Percentiles rank a stretch among this genome's conserved stretches.
phyloP scores from a whole-genome alignment of 116 monocot species.

The Phalaenopsis hybrid region DNA sequence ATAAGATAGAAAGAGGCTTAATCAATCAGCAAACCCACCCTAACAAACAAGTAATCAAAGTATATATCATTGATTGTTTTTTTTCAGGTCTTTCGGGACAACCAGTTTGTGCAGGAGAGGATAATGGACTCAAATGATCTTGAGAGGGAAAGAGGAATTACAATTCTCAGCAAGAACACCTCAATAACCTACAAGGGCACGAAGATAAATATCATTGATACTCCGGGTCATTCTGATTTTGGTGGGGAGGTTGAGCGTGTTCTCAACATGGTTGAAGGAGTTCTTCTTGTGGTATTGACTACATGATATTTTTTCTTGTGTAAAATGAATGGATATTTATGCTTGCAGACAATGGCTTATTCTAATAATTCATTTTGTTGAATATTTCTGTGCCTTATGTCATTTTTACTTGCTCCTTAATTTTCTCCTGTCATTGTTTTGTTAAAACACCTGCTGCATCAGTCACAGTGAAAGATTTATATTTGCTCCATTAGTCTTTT shows the following conservation, averaged over 20 bases:
- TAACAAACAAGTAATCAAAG: background rate
- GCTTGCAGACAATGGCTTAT: background rate
- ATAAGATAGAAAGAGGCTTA: background rate
- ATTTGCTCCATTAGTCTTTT: too few relatives aligned
- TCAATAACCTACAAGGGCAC: conserved; percentile 87
- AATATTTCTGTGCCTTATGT: background rate
- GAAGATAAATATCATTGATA: conserved; percentile 96
- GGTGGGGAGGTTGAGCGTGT: conserved; percentile 98
- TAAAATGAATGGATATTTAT: background rate
- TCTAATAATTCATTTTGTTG: background rate
- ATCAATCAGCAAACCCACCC: background rate
- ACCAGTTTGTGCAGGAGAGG: conserved; percentile 86
- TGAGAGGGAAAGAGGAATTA: conserved; percentile 93
- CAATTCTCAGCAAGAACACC: conserved; percentile 96
- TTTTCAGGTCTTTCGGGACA: conserved; percentile 92
- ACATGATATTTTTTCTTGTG: background rate
- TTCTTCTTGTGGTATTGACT: conserved; percentile 84
- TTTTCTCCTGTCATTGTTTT: conserved; percentile 1
- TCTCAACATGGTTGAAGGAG: conserved; percentile 99
- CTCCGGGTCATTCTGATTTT: conserved; percentile 97
- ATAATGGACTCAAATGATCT: conserved; percentile 98
- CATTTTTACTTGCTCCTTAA: background rate
- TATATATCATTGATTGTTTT: conserved; percentile 3
- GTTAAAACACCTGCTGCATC: background rate
- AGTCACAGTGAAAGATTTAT: too few relatives aligned